A percentile compares a stretch with the other conserved stretches of the same genome.
These are phyloP conservation scores for Carex cristatella DNA, from an alignment of 176 grass and related monocot species.

Conservation along the genomic window DNA sequence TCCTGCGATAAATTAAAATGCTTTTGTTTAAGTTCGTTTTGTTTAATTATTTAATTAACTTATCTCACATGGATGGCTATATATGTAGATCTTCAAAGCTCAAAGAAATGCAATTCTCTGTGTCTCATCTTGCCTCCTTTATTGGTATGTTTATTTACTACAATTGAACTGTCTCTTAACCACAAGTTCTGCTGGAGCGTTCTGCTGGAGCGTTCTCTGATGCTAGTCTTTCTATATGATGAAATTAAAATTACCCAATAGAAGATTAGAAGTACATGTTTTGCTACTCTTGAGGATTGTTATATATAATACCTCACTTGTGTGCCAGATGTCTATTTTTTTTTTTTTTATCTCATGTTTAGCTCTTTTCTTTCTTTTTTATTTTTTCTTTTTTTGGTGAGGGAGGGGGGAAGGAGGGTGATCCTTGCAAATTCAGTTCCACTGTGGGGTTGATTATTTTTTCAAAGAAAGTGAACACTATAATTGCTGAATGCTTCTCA, in stretches of 20 bases:
- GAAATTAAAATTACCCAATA: constrained; percentile 8
- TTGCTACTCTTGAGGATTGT: neutral
- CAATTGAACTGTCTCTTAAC: neutral
- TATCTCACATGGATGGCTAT: neutral
- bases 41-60: neutral
- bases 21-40: neutral
- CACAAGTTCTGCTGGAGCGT: neutral
- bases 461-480: neutral
- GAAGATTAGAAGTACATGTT: neutral
- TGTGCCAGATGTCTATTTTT: neutral
- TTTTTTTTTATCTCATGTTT: neutral
- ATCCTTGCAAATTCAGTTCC: neutral
- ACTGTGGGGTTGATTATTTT: neutral
- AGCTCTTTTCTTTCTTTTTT: neutral
- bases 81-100: constrained; percentile 85
- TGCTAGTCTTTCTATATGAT: constrained; percentile 7
- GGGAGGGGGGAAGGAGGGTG: neutral
- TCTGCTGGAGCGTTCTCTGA: neutral
- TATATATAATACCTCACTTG: neutral
- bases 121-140: constrained; percentile 66
- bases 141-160: constrained; percentile 55
- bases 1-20: neutral
- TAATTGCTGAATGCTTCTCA: neutral
- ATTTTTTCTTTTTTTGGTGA: neutral
- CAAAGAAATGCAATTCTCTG: constrained; percentile 92